Percentiles rank a stretch among this genome's conserved stretches.
These are phyloP conservation scores for Massarina eburnea DNA, from an alignment of 2,329 filamentous ascomycete species.

Conservation along the genomic window DNA sequence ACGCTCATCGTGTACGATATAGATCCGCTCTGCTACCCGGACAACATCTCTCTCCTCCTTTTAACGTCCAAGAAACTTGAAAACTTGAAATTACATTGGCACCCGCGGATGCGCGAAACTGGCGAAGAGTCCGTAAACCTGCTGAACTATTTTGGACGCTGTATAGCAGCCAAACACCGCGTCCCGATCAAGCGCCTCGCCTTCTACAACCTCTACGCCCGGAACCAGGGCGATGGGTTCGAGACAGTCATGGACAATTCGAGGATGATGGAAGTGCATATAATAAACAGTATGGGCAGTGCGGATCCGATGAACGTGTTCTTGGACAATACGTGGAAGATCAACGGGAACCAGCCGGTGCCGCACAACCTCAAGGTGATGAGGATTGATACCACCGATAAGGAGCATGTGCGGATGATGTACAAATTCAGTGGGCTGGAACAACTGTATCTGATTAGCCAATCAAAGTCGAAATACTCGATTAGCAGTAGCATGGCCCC, in stretches of 20 bases:
- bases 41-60: conserved; percentile 61
- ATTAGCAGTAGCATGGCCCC: conserved; percentile 23
- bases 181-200: conserved; percentile 54
- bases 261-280: conserved; percentile 51
- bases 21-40: conserved; percentile 65
- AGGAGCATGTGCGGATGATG: conserved; percentile 48
- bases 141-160: conserved; percentile 59
- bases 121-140: conserved; percentile 61
- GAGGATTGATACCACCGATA: conserved; percentile 52
- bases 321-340: conserved; percentile 58
- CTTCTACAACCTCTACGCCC: conserved; percentile 61
- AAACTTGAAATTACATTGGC: conserved; percentile 62
- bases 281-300: conserved; percentile 56
- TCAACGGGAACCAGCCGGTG: conserved; percentile 21
- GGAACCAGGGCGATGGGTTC: conserved; percentile 51
- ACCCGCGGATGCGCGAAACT: conserved; percentile 60
- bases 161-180: conserved; percentile 49
- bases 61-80: conserved; percentile 56
- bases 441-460: conserved; percentile 55
- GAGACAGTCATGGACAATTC: conserved; percentile 46
- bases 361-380: conserved; percentile 50
- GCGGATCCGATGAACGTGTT: conserved; percentile 54
- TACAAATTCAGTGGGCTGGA: conserved; percentile 49
- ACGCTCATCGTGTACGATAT: conserved; percentile 60
- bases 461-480: conserved; percentile 24